phyloP scores from a whole-genome alignment of 495 filamentous ascomycete genomes.

The Penicillium longicatenatum region DNA sequence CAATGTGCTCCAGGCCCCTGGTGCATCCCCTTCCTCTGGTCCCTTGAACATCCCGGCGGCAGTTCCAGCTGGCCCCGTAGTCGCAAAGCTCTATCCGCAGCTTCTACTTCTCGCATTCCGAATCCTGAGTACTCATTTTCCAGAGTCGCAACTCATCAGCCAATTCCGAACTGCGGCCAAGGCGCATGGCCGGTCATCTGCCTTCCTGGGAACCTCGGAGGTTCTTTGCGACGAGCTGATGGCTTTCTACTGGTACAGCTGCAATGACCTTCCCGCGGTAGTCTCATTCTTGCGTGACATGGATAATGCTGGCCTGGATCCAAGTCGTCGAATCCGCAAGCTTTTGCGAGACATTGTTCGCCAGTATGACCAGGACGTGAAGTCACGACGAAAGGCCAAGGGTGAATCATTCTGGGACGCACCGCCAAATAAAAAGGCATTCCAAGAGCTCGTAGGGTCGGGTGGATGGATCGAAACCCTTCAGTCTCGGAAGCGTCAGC shows the following conservation, averaged over 20 bases:
- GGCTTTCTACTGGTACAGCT: slow-evolving; percentile 61
- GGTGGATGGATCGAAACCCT: slow-evolving; percentile 32
- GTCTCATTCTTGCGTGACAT: slow-evolving; percentile 72
- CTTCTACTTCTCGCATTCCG: slow-evolving; percentile 65
- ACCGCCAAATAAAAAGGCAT: slow-evolving; percentile 36
- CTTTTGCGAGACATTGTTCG: slow-evolving; percentile 45
- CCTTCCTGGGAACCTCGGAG: slow-evolving; percentile 71
- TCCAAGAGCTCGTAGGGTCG: slow-evolving; percentile 29
- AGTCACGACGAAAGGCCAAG: slow-evolving; percentile 2
- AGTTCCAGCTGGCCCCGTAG: slow-evolving; percentile 52
- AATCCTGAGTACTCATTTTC: slow-evolving; percentile 62
- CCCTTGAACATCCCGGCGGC: slow-evolving; percentile 32
- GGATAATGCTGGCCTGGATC: slow-evolving; percentile 67
- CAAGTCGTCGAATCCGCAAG: slow-evolving; percentile 55
- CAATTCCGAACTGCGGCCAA: slow-evolving; percentile 71
- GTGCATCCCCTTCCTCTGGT: not conserved
- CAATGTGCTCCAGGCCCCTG: not conserved
- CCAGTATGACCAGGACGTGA: slow-evolving; percentile 26
- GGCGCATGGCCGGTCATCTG: slow-evolving; percentile 66
- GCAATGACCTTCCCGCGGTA: slow-evolving; percentile 61
- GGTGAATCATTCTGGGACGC: slow-evolving; percentile 43
- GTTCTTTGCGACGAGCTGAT: slow-evolving; percentile 76
- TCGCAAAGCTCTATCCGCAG: slow-evolving; percentile 67
- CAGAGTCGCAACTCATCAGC: slow-evolving; percentile 60
- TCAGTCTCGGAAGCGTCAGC: not conserved